Conservation (phyloP, 305 asterid genomes). For the Ilex paraguariensis region DNA sequence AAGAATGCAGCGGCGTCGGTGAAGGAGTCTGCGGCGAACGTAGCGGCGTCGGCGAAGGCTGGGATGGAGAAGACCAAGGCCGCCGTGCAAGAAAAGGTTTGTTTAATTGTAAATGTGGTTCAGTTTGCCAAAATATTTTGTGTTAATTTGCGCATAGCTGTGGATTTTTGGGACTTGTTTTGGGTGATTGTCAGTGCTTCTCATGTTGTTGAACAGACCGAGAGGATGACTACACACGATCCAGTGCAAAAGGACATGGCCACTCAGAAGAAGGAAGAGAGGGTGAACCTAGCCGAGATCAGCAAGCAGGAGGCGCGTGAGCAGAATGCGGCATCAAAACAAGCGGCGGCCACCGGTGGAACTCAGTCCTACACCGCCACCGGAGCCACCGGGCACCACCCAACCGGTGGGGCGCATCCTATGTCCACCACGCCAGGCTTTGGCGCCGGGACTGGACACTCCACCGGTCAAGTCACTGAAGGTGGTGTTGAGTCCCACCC, state of each 20-base stretch:
- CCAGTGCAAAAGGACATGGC: slow-evolving; percentile 21
- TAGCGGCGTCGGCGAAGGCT: slow-evolving; percentile 32
- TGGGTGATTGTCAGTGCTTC: not conserved
- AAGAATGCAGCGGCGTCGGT: slow-evolving; percentile 20
- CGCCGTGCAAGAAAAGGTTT: slow-evolving; percentile 21
- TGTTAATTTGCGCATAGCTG: too few relatives aligned
- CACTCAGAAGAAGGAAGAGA: slow-evolving; percentile 12
- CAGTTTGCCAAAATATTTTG: too few relatives aligned
- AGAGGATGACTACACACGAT: slow-evolving; percentile 15
- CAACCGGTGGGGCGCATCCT: not conserved
- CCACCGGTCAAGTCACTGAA: too few relatives aligned
- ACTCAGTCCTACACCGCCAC: slow-evolving; percentile 5
- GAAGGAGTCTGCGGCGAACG: slow-evolving; percentile 25
- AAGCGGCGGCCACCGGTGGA: slow-evolving; percentile 8
- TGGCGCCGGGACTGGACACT: too few relatives aligned
- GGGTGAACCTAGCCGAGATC: slow-evolving; percentile 14
- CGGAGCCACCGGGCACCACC: too few relatives aligned
- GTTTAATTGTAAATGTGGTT: not conserved
- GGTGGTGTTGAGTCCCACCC: too few relatives aligned
- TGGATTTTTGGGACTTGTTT: too few relatives aligned
- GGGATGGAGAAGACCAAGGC: slow-evolving; percentile 41
- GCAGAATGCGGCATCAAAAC: slow-evolving; percentile 12
- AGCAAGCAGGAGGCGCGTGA: slow-evolving; percentile 8
- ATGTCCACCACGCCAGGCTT: too few relatives aligned
- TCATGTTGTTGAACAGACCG: slow-evolving; percentile 4